Conservation (phyloP, 139 green algal genomes). For the Astrephomene gubernaculifera region DNA sequence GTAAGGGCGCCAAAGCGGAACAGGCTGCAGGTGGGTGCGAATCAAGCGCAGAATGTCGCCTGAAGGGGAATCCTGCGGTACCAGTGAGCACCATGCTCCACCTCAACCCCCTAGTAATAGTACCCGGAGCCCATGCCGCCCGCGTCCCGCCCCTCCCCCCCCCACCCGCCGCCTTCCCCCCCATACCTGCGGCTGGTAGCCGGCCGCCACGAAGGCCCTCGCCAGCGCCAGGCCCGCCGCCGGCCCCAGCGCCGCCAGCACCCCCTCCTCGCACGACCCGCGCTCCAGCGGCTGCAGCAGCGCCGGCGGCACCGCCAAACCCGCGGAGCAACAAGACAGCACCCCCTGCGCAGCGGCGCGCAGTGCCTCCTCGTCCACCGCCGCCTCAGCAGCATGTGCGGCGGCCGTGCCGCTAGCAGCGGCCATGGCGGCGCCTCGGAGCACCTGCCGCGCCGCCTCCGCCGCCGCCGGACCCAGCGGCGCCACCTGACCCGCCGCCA, state of each 20-base stretch:
- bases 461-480: neutral
- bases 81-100: too few species aligned
- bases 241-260: conserved; percentile 1
- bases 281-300: conserved; percentile 1
- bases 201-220: neutral
- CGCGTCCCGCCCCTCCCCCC: too few species aligned
- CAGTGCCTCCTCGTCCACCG: neutral
- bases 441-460: conserved; percentile 16
- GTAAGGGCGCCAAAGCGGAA: too few species aligned
- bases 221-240: conserved; percentile 6
- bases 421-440: neutral
- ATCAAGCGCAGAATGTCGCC: too few species aligned
- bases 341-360: neutral
- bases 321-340: neutral
- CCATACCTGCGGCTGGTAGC: neutral
- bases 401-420: neutral
- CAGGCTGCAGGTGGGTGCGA: too few species aligned
- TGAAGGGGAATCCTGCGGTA: too few species aligned
- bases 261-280: neutral
- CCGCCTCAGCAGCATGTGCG: neutral
- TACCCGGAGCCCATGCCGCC: too few species aligned
- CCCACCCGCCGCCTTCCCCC: neutral
- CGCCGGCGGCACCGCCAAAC: conserved; percentile 4
- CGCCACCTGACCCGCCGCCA: conserved; percentile 31
- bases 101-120: too few species aligned